Evolutionary conservation across 495 filamentous ascomycete genomes (phyloP).

Genomic region (Neurospora sublineolata): DNA sequence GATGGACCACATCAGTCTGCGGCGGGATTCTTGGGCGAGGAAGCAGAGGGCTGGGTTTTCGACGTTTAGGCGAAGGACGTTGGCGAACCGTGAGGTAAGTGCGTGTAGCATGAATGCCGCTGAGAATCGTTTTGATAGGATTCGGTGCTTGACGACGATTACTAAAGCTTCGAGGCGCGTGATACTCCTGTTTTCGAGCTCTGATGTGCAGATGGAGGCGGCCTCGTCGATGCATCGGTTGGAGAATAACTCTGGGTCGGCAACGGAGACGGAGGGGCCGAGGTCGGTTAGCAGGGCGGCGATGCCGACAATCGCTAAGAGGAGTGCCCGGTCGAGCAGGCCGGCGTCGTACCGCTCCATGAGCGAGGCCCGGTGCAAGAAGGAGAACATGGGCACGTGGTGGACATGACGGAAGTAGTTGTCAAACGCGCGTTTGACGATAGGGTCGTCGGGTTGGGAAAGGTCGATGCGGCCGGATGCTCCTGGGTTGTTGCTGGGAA

Average conservation of each 20-base stretch:
- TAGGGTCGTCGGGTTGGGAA: constrained; percentile 25
- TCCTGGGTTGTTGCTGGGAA: constrained; percentile 11
- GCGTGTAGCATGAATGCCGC: constrained; percentile 39
- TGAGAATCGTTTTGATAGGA: constrained; percentile 33
- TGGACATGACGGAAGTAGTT: constrained; percentile 40
- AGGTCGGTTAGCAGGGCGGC: constrained; percentile 34
- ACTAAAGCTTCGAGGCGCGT: constrained; percentile 38
- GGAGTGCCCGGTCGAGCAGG: constrained; percentile 33
- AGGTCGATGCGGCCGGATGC: constrained; percentile 4
- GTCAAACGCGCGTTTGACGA: constrained; percentile 33
- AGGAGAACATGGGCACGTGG: constrained; percentile 39
- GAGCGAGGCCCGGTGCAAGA: constrained; percentile 39
- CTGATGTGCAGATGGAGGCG: constrained; percentile 28
- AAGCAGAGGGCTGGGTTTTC: constrained; percentile 38
- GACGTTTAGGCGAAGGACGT: constrained; percentile 36
- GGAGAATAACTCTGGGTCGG: constrained; percentile 23
- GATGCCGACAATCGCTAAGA: constrained; percentile 38
- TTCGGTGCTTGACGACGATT: constrained; percentile 37
- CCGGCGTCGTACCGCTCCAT: constrained; percentile 42
- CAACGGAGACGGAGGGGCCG: constrained; percentile 22
- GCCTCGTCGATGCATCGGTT: constrained; percentile 36
- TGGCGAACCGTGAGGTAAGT: constrained; percentile 35
- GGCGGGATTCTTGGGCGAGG: constrained; percentile 36
- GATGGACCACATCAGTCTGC: constrained; percentile 41
- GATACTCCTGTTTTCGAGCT: constrained; percentile 35